A percentile compares a stretch with the other conserved stretches of the same genome.
These are phyloP conservation scores for Lablab purpureus DNA, from an alignment of 306 rosid species.

Conservation along the genomic window DNA sequence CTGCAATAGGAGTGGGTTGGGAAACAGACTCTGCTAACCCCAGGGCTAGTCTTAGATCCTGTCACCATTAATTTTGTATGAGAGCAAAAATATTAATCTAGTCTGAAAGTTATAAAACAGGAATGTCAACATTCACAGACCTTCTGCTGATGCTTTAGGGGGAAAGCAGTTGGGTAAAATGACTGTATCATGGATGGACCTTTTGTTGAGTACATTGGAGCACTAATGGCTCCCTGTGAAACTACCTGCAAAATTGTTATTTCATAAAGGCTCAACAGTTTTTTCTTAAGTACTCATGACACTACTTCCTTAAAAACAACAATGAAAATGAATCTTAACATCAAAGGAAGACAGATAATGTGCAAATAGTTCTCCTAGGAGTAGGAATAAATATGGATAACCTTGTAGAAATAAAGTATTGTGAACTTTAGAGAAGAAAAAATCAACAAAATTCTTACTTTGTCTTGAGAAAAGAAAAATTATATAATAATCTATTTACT, in stretches of 20 bases:
- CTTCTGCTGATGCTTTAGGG: constrained; percentile 98
- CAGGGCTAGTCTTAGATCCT: constrained; percentile 96
- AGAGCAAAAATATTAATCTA: not conserved
- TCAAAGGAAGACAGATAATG: not conserved
- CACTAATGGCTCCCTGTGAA: constrained; percentile 95
- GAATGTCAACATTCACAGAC: constrained; percentile 49
- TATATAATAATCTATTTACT: not conserved
- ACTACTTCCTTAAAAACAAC: not conserved
- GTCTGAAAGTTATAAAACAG: constrained; percentile 15
- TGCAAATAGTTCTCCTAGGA: not conserved
- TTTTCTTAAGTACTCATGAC: constrained; percentile 8
- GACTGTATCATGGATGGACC: constrained; percentile 96
- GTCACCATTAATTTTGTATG: constrained; percentile 42
- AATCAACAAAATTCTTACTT: not conserved
- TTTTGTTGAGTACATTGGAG: constrained; percentile 88
- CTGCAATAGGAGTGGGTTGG: constrained; percentile 88
- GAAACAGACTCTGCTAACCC: constrained; percentile 93
- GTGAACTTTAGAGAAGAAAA: not conserved
- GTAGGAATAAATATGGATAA: not conserved
- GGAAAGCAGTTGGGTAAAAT: constrained; percentile 84
- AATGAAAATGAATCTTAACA: not conserved
- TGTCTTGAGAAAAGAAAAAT: not conserved
- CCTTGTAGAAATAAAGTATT: constrained; percentile 9
- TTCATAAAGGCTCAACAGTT: constrained; percentile 1
- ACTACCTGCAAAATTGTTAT: constrained; percentile 69